Evolutionary conservation across 169 alveolate genomes (phyloP).

Genomic region (Pseudocohnilembus persalinus): DNA sequence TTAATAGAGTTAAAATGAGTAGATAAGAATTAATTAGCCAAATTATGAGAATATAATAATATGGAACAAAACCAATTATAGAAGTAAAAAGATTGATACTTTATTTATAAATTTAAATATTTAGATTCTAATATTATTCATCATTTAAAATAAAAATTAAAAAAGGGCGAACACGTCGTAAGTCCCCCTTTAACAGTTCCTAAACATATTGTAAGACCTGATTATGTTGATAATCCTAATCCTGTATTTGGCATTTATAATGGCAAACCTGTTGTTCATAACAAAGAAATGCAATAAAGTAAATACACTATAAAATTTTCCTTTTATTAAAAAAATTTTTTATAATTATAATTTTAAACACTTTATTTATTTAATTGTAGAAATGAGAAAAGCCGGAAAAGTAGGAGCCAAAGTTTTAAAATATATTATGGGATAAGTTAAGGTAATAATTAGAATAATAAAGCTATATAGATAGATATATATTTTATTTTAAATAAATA

Average conservation of each 20-base stretch:
- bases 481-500: too few species aligned
- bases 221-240: slow-evolving; percentile 48
- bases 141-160: too few species aligned
- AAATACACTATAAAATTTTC: neutral
- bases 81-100: too few species aligned
- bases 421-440: slow-evolving; percentile 50
- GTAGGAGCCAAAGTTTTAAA: slow-evolving; percentile 58
- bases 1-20: too few species aligned
- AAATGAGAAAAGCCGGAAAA: slow-evolving; percentile 59
- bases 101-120: neutral
- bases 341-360: too few species aligned
- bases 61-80: neutral
- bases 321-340: too few species aligned
- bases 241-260: slow-evolving; percentile 44
- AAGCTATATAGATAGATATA: neutral
- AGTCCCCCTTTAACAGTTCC: slow-evolving; percentile 62
- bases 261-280: slow-evolving; percentile 42
- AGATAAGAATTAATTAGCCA: too few species aligned
- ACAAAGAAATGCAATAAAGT: slow-evolving; percentile 35
- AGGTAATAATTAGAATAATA: neutral
- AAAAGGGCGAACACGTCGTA: slow-evolving; percentile 49
- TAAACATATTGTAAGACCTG: slow-evolving; percentile 52
- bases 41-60: too few species aligned
- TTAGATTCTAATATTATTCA: neutral
- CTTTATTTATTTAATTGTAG: slow-evolving; percentile 15